Base-by-base conservation (phyloP, 129 eudicot species). In the Gnaphalium uliginosum region DNA sequence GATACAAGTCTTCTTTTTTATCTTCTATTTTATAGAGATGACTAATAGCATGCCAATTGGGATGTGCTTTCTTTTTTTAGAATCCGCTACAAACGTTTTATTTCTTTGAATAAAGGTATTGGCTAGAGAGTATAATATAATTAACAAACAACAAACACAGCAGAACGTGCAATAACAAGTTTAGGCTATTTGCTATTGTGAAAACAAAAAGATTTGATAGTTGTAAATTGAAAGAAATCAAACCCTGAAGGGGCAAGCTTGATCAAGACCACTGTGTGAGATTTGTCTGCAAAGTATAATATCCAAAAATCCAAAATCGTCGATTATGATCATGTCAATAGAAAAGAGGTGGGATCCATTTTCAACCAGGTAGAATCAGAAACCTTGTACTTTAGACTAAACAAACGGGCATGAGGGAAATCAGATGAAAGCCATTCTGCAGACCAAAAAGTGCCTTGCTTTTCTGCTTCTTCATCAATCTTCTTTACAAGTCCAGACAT, bases 191-290 rank as follows among this genome's bases (percentile, higher is more conserved):
- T n/a, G n/a, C n/a, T n/a, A n/a, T n/a, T n/a, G n/a, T n/a, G n/a
- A n/a, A n/a, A n/a, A n/a, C n/a, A n/a, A n/a, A n/a, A n/a, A n/a
- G n/a, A n/a, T n/a, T n/a, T n/a, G n/a, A n/a, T n/a, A n/a, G n/a
- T n/a, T n/a, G n/a, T n/a, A n/a, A n/a, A n/a, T n/a, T n/a, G n/a
- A n/a, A n/a, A n/a, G n/a, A n/a, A n/a, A n/a, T n/a, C n/a, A n/a
- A n/a, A n/a, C n/a, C 96, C 98, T 91, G 99, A 75, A 95, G 95
- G 51, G 97, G 99, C 71, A 95, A 83, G 81, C 94, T 95, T 56
- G 99, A 90, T 71, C 97, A 97, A 24, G 99, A 95, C 99, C 97
- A 95, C 86, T 89, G 97, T 53, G 99, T 91, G 30, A 95, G 96
- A 85, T 89, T 95, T 76, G 96, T 85, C 99, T 95, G 96, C 97